Base-by-base conservation (phyloP, 768 basidiomycete genomes). In the Candolleomyces efflorescens region DNA sequence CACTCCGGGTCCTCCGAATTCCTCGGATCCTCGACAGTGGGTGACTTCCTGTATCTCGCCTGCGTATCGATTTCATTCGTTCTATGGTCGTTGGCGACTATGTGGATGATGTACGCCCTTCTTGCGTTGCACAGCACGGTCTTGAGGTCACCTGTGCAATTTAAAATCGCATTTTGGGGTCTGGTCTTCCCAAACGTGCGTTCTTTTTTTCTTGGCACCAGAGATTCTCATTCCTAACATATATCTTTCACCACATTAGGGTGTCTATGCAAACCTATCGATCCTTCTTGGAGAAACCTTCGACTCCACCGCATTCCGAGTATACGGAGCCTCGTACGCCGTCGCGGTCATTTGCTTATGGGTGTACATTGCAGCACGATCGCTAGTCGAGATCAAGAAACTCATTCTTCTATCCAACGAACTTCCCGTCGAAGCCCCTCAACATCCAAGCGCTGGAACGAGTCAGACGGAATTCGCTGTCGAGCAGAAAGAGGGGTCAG, bases 151-250 rank as follows among this genome's bases (percentile, higher is more conserved):
- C 70, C 64, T 1, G 69, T 87, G 20, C 71, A 77, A 6, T 90
- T 88, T 68, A 75, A 73, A 55, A 66, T 86, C 17, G 72, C 80
- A 0, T 85, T 81, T 63, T 89, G 88, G 88, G 84, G 83, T 7
- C 68, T 86, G 41, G 82, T 89, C 60, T 89, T 89, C 65, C 87
- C 88, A 4, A 88, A 87, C 60, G 88, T 75, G 51, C 47, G 67
- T 68, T 26, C 20, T 41, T 37, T n/a, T 37, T n/a, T n/a, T n/a
- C n/a, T n/a, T n/a, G n/a, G n/a, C n/a, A n/a, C n/a, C n/a, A n/a
- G n/a, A n/a, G n/a, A n/a, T n/a, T n/a, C 51, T 41, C 37, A 24
- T 3, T 45, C 18, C 36, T 61, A 11, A 53, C n/a, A n/a, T n/a
- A n/a, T 10, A 47, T 23, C 46, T 20, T 36, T 54, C 7, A 11